Evolutionary conservation across 2,329 filamentous ascomycete species (phyloP).

Genomic region (Macrophomina phaseolina): DNA sequence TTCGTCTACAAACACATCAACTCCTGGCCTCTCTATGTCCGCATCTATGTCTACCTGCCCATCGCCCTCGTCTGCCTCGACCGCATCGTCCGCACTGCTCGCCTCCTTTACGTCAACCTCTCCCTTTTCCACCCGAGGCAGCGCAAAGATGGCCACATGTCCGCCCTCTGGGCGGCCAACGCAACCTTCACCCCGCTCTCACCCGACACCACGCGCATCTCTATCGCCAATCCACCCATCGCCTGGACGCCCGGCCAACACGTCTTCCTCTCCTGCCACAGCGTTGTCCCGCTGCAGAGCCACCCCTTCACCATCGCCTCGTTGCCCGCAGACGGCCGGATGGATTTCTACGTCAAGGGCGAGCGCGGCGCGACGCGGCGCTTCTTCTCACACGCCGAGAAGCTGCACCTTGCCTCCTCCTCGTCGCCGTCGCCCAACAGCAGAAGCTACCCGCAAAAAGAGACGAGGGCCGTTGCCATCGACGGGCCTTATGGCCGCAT

Average conservation of each 20-base stretch:
- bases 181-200: constrained; percentile 54
- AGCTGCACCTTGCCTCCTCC: constrained; percentile 30
- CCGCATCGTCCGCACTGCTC: constrained; percentile 56
- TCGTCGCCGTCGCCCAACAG: neutral
- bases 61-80: constrained; percentile 68
- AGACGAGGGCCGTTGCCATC: constrained; percentile 51
- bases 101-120: constrained; percentile 47
- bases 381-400: constrained; percentile 59
- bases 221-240: constrained; percentile 61
- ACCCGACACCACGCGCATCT: constrained; percentile 62
- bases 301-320: constrained; percentile 70
- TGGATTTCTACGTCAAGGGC: constrained; percentile 63
- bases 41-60: constrained; percentile 70
- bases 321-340: constrained; percentile 59
- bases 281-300: constrained; percentile 62
- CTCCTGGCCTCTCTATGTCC: constrained; percentile 57
- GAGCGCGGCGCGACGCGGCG: constrained; percentile 59
- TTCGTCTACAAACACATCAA: constrained; percentile 66
- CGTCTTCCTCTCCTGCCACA: constrained; percentile 64
- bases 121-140: constrained; percentile 48
- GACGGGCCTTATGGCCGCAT: constrained; percentile 62
- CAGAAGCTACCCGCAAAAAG: constrained; percentile 32
- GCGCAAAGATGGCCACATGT: constrained; percentile 35
- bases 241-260: constrained; percentile 68
- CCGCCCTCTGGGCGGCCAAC: constrained; percentile 45